Base-by-base conservation (phyloP, 2,329 filamentous ascomycete species). In the Fusarium setosum region DNA sequence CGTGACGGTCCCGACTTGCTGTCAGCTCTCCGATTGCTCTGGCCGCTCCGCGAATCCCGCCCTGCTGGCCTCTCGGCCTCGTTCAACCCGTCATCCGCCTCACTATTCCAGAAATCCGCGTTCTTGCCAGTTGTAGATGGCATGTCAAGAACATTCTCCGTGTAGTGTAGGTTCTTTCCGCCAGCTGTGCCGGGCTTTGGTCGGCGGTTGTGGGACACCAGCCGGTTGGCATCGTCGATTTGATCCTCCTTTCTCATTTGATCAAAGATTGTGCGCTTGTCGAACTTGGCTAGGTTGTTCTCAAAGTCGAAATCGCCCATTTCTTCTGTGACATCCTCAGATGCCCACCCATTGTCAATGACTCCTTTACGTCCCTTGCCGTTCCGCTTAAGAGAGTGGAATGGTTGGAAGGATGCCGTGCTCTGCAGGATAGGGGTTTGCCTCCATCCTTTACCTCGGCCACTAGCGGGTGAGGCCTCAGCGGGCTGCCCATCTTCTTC, bases 231-330 rank as follows among this genome's bases (percentile, higher is more conserved):
- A 56, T 97, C 94, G n/a, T 94, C 92, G 9, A 95, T 89, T 26
- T 88, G 90, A 71, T 98, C 95, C 56, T 96, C 93, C 68, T 92
- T 93, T 60, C 93, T 86, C 77, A 98, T 96, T 77, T 97, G 91
- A 67, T 95, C 92, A 75, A 99, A 99, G 9, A 98, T 88, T 2
- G 90, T 90, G 56, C 91, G 88, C 81, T 98, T 98, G 81, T 98
- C 94, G 72, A 98, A 98, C 74, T 97, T 97, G 44, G 93, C 94
- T 29, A 98, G 84, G 67, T 94, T 94, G 54, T 89, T 90, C 71
- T 92, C 90, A 72, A 98, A 98, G 77, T 98, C 95, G 71, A 98
- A 98, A 62, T 98, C 96, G 11, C 92, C 93, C 83, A 96, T 87
- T 74, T 96, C 95, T 78, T 98, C 96, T 0, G 93, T 97, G 20